Percentiles rank a stretch among this genome's conserved stretches.
These are phyloP conservation scores for Triticum turgidum DNA, from an alignment of 176 grass and related monocot genomes.

Conservation along the genomic window DNA sequence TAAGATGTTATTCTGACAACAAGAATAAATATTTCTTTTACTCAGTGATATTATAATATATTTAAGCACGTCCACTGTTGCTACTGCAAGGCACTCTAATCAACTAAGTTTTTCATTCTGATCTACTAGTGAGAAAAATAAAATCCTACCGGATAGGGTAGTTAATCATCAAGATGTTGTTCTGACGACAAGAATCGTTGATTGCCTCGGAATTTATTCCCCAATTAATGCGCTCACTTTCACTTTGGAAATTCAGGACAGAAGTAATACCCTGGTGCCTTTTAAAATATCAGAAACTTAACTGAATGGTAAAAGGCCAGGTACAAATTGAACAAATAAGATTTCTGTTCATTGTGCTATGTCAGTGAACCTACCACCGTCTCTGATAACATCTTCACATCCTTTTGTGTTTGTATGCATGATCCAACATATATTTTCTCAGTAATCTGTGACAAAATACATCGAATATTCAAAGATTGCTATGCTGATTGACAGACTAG, in stretches of 20 bases:
- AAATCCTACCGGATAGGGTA: constrained; percentile 82
- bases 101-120: constrained; percentile 18
- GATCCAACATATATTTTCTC: constrained; percentile 97
- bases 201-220: constrained; percentile 65
- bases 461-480: background rate
- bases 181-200: constrained; percentile 65
- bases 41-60: background rate
- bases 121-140: background rate
- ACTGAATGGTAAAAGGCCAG: constrained; percentile 12
- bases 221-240: constrained; percentile 81
- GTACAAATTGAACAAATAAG: constrained; percentile 13
- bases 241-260: constrained; percentile 78
- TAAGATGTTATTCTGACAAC: too few relatives aligned
- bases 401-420: constrained; percentile 91
- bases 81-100: background rate
- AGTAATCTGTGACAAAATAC: constrained; percentile 61
- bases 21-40: background rate
- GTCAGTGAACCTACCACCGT: constrained; percentile 57
- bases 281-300: constrained; percentile 49
- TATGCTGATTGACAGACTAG: background rate
- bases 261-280: constrained; percentile 90
- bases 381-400: constrained; percentile 85
- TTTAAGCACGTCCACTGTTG: background rate
- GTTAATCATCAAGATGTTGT: constrained; percentile 91
- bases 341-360: background rate